phyloP scores from a whole-genome alignment of 768 basidiomycete species.

The Podaxis sp. region DNA sequence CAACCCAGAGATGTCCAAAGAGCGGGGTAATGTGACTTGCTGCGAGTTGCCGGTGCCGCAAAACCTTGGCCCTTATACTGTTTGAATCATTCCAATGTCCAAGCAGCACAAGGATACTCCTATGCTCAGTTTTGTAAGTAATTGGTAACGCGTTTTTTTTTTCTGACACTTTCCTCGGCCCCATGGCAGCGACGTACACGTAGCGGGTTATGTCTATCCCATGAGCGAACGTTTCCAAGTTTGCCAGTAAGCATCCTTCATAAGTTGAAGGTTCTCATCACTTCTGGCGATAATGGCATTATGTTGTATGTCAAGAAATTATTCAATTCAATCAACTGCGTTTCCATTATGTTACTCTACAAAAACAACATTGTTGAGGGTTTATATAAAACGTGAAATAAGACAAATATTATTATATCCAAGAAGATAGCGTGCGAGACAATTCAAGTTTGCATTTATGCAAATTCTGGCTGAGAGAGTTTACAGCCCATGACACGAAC shows the following conservation, averaged over 20 bases:
- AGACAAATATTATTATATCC: constrained; percentile 11
- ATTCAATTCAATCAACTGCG: background rate
- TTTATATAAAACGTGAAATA: background rate
- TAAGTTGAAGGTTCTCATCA: constrained; percentile 25
- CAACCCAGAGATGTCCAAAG: constrained; percentile 32
- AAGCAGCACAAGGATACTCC: background rate
- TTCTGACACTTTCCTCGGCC: constrained; percentile 25
- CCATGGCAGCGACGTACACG: constrained; percentile 39
- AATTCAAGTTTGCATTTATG: background rate
- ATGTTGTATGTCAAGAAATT: background rate
- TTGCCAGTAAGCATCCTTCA: constrained; percentile 41
- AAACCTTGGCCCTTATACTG: background rate
- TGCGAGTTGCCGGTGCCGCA: constrained; percentile 26
- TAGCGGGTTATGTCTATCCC: constrained; percentile 29
- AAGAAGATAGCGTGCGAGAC: background rate
- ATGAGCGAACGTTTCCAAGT: constrained; percentile 41
- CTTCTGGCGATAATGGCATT: background rate
- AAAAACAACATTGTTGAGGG: background rate
- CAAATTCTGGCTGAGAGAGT: constrained; percentile 24
- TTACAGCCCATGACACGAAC: constrained; percentile 59
- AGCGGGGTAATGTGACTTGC: constrained; percentile 42
- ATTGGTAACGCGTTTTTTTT: no score
- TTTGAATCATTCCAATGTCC: background rate
- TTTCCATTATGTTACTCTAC: background rate
- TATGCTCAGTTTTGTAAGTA: background rate